Percentiles rank a stretch among this genome's conserved stretches.
Conservation (phyloP, 768 basidiomycete species). For the Pleurotus djamor region DNA sequence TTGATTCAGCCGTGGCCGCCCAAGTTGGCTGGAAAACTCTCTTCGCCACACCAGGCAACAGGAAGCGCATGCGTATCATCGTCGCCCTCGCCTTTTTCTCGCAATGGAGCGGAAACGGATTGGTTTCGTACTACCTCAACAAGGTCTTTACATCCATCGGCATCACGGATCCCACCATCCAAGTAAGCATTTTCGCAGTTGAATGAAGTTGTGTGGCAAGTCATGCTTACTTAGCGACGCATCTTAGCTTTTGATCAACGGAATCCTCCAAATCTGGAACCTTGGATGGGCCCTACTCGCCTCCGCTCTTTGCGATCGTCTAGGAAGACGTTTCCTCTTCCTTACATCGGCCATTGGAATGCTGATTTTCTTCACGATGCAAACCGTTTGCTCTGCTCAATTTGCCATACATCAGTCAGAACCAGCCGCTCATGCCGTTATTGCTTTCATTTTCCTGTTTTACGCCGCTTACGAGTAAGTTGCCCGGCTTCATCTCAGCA, state of each 20-base stretch:
- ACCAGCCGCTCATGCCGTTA: constrained; percentile 47
- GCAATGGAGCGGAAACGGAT: constrained; percentile 84
- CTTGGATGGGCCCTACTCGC: constrained; percentile 58
- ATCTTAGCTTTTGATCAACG: constrained; percentile 79
- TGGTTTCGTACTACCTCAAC: constrained; percentile 81
- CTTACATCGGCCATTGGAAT: constrained; percentile 39
- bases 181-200: constrained; percentile 26
- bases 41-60: constrained; percentile 65
- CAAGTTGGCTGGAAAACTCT: constrained; percentile 72
- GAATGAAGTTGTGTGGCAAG: constrained; percentile 1
- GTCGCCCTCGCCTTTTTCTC: constrained; percentile 80
- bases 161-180: constrained; percentile 53
- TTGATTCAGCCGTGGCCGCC: constrained; percentile 56
- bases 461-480: constrained; percentile 52
- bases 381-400: constrained; percentile 42
- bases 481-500: no score
- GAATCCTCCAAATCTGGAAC: constrained; percentile 84
- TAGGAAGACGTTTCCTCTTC: constrained; percentile 71
- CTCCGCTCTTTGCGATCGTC: constrained; percentile 57
- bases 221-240: constrained; percentile 34
- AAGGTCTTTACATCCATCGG: constrained; percentile 69
- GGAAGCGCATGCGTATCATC: constrained; percentile 74
- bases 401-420: constrained; percentile 11
- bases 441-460: constrained; percentile 61
- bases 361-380: constrained; percentile 43